Conservation (phyloP, 495 filamentous ascomycete species). For the Neurospora sublineolata region DNA sequence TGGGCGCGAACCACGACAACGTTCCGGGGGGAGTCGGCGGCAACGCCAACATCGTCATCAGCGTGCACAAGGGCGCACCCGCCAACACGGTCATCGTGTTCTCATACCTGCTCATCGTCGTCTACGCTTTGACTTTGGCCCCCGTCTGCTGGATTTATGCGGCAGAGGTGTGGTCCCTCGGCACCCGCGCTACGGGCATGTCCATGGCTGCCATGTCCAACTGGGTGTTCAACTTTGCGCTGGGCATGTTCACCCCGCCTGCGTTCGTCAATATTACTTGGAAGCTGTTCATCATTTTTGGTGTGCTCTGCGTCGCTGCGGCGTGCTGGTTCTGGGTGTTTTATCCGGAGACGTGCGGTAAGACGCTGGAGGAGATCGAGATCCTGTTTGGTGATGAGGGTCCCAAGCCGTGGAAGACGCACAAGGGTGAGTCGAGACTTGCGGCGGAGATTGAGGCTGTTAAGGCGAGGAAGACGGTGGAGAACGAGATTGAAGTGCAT, state of each 20-base stretch:
- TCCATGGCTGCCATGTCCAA: conserved; percentile 55
- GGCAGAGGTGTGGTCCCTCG: conserved; percentile 63
- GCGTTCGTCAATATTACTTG: conserved; percentile 63
- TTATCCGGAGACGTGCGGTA: conserved; percentile 61
- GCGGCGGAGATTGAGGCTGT: conserved; percentile 34
- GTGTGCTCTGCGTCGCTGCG: conserved; percentile 52
- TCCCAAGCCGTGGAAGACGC: conserved; percentile 47
- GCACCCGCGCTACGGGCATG: conserved; percentile 63
- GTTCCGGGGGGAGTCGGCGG: conserved; percentile 47
- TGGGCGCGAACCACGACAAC: conserved; percentile 31
- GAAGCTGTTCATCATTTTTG: conserved; percentile 66
- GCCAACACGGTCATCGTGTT: conserved; percentile 62
- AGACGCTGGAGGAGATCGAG: conserved; percentile 62
- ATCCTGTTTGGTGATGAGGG: conserved; percentile 46
- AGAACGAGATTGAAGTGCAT: conserved; percentile 2
- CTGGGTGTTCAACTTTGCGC: conserved; percentile 68
- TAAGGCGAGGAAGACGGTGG: conserved; percentile 11
- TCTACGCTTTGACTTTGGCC: conserved; percentile 60
- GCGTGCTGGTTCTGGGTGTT: conserved; percentile 54
- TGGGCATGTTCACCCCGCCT: conserved; percentile 59
- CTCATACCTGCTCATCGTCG: conserved; percentile 58
- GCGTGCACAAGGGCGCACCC: conserved; percentile 42
- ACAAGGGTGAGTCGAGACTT: conserved; percentile 38
- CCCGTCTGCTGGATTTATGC: conserved; percentile 67
- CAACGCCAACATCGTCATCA: conserved; percentile 56